Base-by-base conservation (phyloP, 192 early-diverging fungal genomes). In the Backusella mclennaniae region DNA sequence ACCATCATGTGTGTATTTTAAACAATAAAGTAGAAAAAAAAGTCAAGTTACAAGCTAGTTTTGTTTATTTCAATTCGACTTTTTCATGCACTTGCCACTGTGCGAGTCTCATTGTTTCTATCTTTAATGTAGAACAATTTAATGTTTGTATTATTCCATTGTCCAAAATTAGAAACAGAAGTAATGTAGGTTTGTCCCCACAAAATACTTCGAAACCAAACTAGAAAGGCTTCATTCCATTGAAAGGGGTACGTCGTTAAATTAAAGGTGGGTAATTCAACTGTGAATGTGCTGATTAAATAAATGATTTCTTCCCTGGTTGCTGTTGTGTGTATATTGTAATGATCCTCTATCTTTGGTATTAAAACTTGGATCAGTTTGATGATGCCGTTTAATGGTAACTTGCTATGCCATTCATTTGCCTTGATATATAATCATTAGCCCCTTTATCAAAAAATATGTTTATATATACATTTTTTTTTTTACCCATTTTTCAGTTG, bases 141-240 rank as follows among this genome's bases (percentile, higher is more conserved):
- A 17, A 90, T 86, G 11, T 82, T 76, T 3, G 90, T 91, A 66
- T 89, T 88, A 71, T 90, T 85, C 92, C 92, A 93, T 11, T 86
- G 81, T 26, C 89, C 89, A 67, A 82, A 77, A 15, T 85, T 86
- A 33, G 86, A 84, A 68, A 86, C 77, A 0, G 87, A 85, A 0
- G 90, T 84, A 6, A 89, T 73, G 78, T 92, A 93, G 6, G 89
- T 82, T 59, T 91, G 88, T 44, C 90, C 90, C 92, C 91, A 92
- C 52, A 93, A 76, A 15, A 91, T 74, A 52, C 87, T 87, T 17
- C 86, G 77, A 77, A 89, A 92, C 90, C 92, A 92, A 36, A 88
- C 82, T 14, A 90, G 80, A 69, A 92, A 70, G 9, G 88, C 84
- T 46, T 86, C 87, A 46, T 82, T 78, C 80, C 90, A 90, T 49